phyloP scores from a whole-genome alignment of 2,329 filamentous ascomycete genomes.

The Botrytis cinerea region DNA sequence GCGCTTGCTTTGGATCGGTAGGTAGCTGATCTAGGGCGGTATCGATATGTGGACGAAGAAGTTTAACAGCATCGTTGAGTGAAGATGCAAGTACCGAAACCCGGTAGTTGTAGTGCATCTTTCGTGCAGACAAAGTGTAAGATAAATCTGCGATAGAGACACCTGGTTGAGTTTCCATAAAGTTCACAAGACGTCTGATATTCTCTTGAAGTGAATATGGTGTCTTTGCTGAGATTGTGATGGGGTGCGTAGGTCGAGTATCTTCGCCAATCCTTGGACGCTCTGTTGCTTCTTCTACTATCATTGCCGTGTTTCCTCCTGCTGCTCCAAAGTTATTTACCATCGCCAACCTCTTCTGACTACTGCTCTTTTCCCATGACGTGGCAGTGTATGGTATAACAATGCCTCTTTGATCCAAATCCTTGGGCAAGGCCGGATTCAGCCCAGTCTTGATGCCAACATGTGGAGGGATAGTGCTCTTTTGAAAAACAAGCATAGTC shows the following conservation, averaged over 20 bases:
- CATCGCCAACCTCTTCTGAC: conserved; percentile 46
- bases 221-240: conserved; percentile 52
- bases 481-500: conserved; percentile 31
- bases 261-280: conserved; percentile 42
- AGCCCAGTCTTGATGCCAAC: conserved; percentile 32
- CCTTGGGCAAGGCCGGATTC: conserved; percentile 33
- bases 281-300: conserved; percentile 38
- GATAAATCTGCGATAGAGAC: conserved; percentile 35
- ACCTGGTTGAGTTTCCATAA: conserved; percentile 33
- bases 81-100: conserved; percentile 42
- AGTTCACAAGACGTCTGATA: conserved; percentile 30
- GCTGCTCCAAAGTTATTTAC: conserved; percentile 49
- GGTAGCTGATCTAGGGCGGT: conserved; percentile 44
- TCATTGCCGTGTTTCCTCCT: conserved; percentile 40
- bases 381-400: conserved; percentile 27
- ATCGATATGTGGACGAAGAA: not conserved
- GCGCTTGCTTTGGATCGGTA: conserved; percentile 43
- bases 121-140: conserved; percentile 46
- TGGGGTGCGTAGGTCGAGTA: conserved; percentile 47
- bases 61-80: not conserved
- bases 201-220: conserved; percentile 34
- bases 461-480: conserved; percentile 28
- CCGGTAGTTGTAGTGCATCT: conserved; percentile 60
- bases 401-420: conserved; percentile 39
- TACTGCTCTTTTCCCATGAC: conserved; percentile 39